These are phyloP conservation scores for Lantana camara DNA, from an alignment of 257 asterid species.

Conservation along the genomic window DNA sequence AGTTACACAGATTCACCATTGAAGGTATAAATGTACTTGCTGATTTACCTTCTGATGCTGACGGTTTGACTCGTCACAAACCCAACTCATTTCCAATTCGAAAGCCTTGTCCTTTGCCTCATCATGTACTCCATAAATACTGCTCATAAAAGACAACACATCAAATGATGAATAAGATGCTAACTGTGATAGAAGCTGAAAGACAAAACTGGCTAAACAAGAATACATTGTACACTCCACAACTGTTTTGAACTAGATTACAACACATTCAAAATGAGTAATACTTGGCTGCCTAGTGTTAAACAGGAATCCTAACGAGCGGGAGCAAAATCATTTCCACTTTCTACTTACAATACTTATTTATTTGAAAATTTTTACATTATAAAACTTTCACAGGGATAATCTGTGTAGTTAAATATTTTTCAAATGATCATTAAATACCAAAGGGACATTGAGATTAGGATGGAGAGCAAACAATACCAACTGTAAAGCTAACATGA, in stretches of 20 bases:
- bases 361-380: neutral
- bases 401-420: neutral
- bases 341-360: neutral
- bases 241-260: constrained; percentile 2
- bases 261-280: constrained; percentile 7
- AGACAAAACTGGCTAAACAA: constrained; percentile 1
- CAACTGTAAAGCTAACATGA: neutral
- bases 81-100: constrained; percentile 97
- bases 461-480: neutral
- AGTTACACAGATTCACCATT: neutral
- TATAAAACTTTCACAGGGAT: neutral
- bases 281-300: neutral
- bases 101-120: constrained; percentile 99
- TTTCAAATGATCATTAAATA: neutral
- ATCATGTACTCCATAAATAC: constrained; percentile 93
- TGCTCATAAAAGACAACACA: constrained; percentile 33
- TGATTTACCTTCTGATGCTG: constrained; percentile 87
- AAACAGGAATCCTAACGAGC: neutral
- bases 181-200: neutral
- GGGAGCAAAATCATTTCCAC: neutral
- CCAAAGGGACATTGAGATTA: too few species aligned
- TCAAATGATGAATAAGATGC: constrained; percentile 6
- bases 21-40: neutral
- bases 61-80: constrained; percentile 94
- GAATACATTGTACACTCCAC: constrained; percentile 1